Percentiles rank a stretch among this genome's conserved stretches.
Conservation (phyloP, 192 early-diverging fungal species). For the Diversispora eburnea region DNA sequence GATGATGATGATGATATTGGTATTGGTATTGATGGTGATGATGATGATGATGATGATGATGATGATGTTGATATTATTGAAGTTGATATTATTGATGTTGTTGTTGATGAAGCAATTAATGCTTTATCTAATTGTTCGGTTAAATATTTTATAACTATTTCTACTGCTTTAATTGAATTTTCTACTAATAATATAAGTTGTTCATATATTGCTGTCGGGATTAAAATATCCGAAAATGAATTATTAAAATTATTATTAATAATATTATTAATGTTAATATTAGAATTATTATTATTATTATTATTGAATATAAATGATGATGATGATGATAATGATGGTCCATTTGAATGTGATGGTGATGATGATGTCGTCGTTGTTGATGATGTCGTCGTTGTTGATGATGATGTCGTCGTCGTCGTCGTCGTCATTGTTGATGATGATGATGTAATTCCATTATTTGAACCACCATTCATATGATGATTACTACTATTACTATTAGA, state of each 20-base stretch:
- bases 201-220: constrained; percentile 2
- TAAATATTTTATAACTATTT: constrained; percentile 17
- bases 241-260: neutral
- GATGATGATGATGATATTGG: too few relatives aligned
- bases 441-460: neutral
- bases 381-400: too few relatives aligned
- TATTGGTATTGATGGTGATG: too few relatives aligned
- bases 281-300: too few relatives aligned
- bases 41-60: too few relatives aligned
- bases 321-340: too few relatives aligned
- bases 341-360: too few relatives aligned
- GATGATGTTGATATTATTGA: too few relatives aligned
- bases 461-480: neutral
- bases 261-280: too few relatives aligned
- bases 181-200: constrained; percentile 22
- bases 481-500: constrained; percentile 27
- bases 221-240: neutral
- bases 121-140: constrained; percentile 7
- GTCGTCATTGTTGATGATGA: neutral
- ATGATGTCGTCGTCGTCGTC: constrained; percentile 2
- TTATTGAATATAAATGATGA: too few relatives aligned
- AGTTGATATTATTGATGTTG: too few relatives aligned
- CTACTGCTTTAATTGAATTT: constrained; percentile 8
- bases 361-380: too few relatives aligned
- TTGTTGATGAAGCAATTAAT: neutral